These are phyloP conservation scores for Erodium texanum DNA, from an alignment of 441 rosid species.

Conservation along the genomic window DNA sequence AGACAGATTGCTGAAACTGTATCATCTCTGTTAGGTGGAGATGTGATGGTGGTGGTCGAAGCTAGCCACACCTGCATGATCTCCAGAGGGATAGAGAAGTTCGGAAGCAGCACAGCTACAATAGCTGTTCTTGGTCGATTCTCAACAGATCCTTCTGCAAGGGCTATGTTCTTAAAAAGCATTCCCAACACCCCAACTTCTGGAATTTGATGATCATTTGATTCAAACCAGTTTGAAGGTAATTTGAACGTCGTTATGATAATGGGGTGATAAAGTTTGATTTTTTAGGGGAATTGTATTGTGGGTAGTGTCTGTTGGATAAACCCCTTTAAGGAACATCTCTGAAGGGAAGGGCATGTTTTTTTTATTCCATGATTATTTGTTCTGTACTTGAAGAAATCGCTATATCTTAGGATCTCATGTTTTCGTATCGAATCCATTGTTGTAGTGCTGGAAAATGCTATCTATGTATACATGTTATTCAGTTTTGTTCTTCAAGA, in stretches of 20 bases:
- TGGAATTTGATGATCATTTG: slow-evolving; percentile 17
- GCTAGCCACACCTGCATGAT: slow-evolving; percentile 92
- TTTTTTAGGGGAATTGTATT: not conserved
- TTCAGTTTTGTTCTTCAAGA: not conserved
- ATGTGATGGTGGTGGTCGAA: slow-evolving; percentile 83
- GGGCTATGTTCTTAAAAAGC: slow-evolving; percentile 52
- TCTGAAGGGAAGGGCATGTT: not conserved
- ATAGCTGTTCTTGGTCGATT: slow-evolving; percentile 75
- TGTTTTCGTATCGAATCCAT: not conserved
- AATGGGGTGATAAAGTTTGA: no score
- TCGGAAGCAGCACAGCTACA: slow-evolving; percentile 82
- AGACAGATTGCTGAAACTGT: slow-evolving; percentile 78
- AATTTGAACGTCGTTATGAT: no score
- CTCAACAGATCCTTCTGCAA: slow-evolving; percentile 45
- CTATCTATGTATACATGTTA: not conserved
- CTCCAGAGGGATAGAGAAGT: slow-evolving; percentile 86
- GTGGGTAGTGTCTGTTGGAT: not conserved
- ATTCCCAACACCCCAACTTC: slow-evolving; percentile 29
- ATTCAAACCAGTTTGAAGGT: not conserved
- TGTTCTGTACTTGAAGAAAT: not conserved
- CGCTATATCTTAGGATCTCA: not conserved
- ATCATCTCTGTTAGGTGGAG: slow-evolving; percentile 57
- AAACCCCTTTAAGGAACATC: not conserved
- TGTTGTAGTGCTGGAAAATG: not conserved
- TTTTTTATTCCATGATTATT: not conserved